These are phyloP conservation scores for Bacterosira constricta DNA, from an alignment of 108 stramenopile genomes.

Conservation along the genomic window DNA sequence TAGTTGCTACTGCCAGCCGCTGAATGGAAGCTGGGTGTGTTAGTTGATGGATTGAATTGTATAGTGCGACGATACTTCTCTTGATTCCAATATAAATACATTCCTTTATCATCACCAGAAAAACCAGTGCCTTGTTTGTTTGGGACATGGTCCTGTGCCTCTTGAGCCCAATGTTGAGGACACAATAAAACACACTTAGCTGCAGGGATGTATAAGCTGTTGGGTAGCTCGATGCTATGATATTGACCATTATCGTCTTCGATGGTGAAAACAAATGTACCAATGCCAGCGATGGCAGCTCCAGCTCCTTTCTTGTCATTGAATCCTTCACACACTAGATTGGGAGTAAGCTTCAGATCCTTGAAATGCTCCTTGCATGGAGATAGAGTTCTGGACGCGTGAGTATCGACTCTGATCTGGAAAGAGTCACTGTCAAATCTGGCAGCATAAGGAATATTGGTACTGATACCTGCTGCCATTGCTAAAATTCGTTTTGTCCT, in stretches of 20 bases:
- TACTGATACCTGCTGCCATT: too few species aligned
- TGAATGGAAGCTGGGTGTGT: too few species aligned
- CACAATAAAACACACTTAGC: background rate
- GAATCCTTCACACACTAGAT: background rate
- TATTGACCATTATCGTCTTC: too few species aligned
- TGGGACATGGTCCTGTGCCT: conserved; percentile 13
- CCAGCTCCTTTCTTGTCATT: background rate
- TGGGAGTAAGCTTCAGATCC: background rate
- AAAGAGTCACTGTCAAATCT: conserved; percentile 33
- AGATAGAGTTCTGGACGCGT: too few species aligned
- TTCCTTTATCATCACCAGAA: too few species aligned
- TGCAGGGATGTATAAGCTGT: conserved; percentile 6
- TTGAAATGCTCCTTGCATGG: conserved; percentile 21
- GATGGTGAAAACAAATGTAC: background rate
- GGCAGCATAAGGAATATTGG: too few species aligned
- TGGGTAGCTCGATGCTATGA: background rate
- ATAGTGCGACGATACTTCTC: too few species aligned
- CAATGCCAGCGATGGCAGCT: background rate
- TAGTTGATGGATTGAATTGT: too few species aligned
- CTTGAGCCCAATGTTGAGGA: conserved; percentile 18
- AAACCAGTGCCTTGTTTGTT: conserved; percentile 2
- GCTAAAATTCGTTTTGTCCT: too few species aligned
- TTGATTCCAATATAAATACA: too few species aligned
- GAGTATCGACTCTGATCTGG: conserved; percentile 27
- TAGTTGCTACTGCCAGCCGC: too few species aligned